Evolutionary conservation across 192 early-diverging fungal species (phyloP), one percentile per base, ranked within the genome.

Genomic region (Paraglomus brasilianum): DNA sequence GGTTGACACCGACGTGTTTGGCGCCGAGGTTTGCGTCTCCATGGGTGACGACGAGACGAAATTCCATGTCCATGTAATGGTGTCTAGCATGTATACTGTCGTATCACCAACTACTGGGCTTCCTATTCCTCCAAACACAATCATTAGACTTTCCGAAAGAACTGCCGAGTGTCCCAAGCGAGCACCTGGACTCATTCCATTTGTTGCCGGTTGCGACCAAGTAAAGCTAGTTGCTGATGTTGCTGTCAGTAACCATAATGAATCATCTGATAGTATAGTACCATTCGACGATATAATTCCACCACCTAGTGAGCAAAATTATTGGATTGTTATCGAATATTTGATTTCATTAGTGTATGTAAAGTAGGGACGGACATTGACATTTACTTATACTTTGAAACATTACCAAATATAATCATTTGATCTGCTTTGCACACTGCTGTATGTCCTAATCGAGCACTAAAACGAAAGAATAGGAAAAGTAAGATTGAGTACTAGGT

Each of bases 381-480:
- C 21, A 53, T 43, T 9, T 4, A 9, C 19, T 8, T 13, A 14
- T 43, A 14, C 8, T 55, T 10, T 24, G 47, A 5, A 45, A n/a
- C 52, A 1, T 56, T 84, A 76, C 90, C 90, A 75, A 85, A 92
- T 51, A 92, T 80, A 62, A 88, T 81, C 85, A 90, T 89, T 21
- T 81, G 81, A 61, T 90, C 80, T 36, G 83, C 64, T 9, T 85
- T 50, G 69, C 90, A 92, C 1, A 85, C 85, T 3, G 90, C 85
- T 0, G 88, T 82, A 43, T 90, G 90, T 56, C 86, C 57, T 15
- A 83, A 74, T 9, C 90, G 80, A 49, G 85, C 72, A 64, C 80
- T 74, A 53, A n/a, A n/a, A 30, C 30, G 30, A 30, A 3, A 3
- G 3, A 30, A 30, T 30, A 30, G 3, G n/a, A 30, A 30, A 30